Conservation (phyloP, 495 filamentous ascomycete species). For the Talaromyces nanjingensis region DNA sequence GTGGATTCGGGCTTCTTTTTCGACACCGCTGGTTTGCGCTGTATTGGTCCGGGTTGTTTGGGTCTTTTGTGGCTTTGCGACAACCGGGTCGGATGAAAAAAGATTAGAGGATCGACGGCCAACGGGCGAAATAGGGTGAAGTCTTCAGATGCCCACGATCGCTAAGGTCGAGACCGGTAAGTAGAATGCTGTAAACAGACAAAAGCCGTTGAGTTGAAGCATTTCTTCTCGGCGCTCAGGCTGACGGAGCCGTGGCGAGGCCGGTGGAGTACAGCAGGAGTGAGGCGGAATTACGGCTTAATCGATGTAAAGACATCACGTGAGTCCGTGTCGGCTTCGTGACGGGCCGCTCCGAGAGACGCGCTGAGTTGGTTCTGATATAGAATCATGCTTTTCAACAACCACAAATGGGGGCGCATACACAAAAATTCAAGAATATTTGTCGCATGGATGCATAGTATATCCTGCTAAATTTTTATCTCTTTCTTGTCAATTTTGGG, state of each 20-base stretch:
- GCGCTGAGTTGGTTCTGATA: background rate
- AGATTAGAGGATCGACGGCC: background rate
- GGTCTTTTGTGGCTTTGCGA: constrained; percentile 6
- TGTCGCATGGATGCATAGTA: constrained; percentile 1
- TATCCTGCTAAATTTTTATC: background rate
- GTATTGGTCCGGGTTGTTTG: background rate
- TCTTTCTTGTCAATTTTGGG: background rate
- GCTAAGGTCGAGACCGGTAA: background rate
- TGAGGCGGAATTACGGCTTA: background rate
- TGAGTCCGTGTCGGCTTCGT: constrained; percentile 7
- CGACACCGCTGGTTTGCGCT: constrained; percentile 9
- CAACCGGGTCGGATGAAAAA: background rate
- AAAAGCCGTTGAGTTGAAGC: background rate
- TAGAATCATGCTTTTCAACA: background rate
- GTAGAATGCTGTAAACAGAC: background rate
- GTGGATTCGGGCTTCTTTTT: constrained; percentile 6
- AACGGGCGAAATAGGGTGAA: background rate
- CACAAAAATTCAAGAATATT: background rate
- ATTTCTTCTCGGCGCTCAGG: background rate
- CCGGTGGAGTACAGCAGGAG: background rate
- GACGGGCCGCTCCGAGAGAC: constrained; percentile 5
- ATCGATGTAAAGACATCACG: background rate
- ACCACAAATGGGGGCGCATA: background rate
- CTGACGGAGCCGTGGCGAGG: background rate
- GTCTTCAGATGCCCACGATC: background rate